Evolutionary conservation across 768 basidiomycete species (phyloP).

Genomic region (Xerocomus brunneocitrinus): DNA sequence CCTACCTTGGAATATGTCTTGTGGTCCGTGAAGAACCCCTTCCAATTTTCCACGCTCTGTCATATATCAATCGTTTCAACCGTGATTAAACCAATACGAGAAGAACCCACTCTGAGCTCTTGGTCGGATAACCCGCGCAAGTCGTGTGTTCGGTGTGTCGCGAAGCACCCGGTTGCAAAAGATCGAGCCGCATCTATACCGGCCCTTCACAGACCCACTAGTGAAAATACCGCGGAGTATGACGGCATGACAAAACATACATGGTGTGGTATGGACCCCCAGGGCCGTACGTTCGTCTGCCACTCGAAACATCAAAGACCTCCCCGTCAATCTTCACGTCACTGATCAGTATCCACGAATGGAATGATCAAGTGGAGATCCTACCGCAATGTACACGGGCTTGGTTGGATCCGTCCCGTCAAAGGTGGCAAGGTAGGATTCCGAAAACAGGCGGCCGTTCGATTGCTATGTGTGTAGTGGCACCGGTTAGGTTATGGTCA

Average conservation of each 20-base stretch:
- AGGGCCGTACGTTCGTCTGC: constrained; percentile 73
- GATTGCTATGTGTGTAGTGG: constrained; percentile 34
- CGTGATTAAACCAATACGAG: background rate
- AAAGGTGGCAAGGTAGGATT: constrained; percentile 56
- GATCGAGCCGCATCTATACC: constrained; percentile 89
- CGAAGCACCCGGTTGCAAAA: constrained; percentile 92
- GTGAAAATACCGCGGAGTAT: constrained; percentile 22
- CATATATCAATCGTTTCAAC: background rate
- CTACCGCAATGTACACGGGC: constrained; percentile 83
- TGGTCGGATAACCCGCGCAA: constrained; percentile 69
- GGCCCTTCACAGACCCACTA: constrained; percentile 44
- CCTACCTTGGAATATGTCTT: constrained; percentile 78
- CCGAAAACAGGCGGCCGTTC: constrained; percentile 71
- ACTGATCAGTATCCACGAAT: constrained; percentile 6
- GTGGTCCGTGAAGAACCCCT: constrained; percentile 80
- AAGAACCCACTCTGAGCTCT: constrained; percentile 60
- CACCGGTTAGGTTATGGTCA: background rate
- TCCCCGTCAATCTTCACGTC: constrained; percentile 76
- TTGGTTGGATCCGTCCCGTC: constrained; percentile 62
- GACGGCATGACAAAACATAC: constrained; percentile 34
- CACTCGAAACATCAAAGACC: constrained; percentile 87
- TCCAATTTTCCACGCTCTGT: constrained; percentile 84
- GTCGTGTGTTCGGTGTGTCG: constrained; percentile 87
- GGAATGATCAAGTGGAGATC: constrained; percentile 23
- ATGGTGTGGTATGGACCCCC: constrained; percentile 80